A percentile compares a stretch with the other conserved stretches of the same genome.
These are phyloP conservation scores for Tuctoria greenei DNA, from an alignment of 176 grass and related monocot genomes.

Conservation along the genomic window DNA sequence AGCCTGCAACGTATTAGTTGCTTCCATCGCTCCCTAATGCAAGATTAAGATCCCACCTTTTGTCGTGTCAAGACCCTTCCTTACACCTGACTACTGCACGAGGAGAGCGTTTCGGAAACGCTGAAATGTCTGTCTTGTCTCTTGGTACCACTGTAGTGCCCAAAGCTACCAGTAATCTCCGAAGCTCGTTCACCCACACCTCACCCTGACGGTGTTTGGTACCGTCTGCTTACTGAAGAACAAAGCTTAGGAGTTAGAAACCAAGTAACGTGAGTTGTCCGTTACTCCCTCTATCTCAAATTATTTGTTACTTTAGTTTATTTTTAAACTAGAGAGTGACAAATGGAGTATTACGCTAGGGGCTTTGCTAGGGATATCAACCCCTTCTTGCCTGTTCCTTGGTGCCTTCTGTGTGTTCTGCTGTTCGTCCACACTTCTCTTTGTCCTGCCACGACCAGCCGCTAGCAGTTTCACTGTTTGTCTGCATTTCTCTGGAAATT, in stretches of 20 bases:
- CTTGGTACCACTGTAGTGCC: constrained; percentile 7
- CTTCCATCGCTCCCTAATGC: not conserved
- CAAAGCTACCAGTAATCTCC: not conserved
- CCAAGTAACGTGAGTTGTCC: no score
- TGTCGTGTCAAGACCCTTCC: not conserved
- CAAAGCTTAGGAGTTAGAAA: not conserved
- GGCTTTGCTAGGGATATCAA: constrained; percentile 15
- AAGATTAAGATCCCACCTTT: not conserved
- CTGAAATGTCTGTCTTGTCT: constrained; percentile 30
- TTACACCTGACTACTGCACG: not conserved
- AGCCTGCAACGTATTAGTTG: not conserved
- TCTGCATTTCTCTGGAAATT: not conserved
- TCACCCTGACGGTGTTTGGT: not conserved
- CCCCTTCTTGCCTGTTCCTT: constrained; percentile 19
- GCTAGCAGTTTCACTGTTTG: not conserved
- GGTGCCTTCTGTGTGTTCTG: not conserved
- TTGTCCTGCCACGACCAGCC: not conserved
- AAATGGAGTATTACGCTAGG: constrained; percentile 15
- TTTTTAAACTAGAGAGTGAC: no score
- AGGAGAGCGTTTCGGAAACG: not conserved
- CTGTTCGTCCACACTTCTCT: constrained; percentile 1
- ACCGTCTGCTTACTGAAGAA: not conserved
- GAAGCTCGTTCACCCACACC: not conserved
- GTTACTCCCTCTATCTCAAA: no score
- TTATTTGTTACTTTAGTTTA: no score